phyloP scores from a whole-genome alignment of 1,284 basidiomycete species.

The Gymnopus androsaceus region DNA sequence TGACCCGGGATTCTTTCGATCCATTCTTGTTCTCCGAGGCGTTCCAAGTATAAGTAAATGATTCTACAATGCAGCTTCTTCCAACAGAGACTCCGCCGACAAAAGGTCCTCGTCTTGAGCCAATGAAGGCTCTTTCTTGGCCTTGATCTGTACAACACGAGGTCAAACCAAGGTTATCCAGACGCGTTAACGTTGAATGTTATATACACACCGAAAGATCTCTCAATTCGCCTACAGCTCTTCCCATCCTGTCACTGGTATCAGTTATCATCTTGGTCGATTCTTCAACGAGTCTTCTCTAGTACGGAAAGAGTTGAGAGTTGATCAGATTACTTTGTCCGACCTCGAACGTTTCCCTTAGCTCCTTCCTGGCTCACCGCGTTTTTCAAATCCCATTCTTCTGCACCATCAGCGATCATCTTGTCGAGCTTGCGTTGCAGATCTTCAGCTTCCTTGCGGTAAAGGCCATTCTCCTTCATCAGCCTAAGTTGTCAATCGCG shows the following conservation, averaged over 20 bases:
- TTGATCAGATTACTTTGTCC: neutral
- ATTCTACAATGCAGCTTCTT: conserved; percentile 35
- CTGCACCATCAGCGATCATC: conserved; percentile 61
- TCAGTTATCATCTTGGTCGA: conserved; percentile 81
- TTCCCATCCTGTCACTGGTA: conserved; percentile 59
- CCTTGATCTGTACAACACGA: conserved; percentile 39
- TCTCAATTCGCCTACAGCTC: conserved; percentile 63
- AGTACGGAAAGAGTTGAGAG: neutral
- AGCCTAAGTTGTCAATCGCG: conserved; percentile 46
- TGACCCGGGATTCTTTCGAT: too few species aligned
- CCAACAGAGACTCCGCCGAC: conserved; percentile 61
- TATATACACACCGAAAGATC: conserved; percentile 63
- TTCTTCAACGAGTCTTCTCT: conserved; percentile 79
- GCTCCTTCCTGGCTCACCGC: conserved; percentile 51
- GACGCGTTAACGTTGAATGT: neutral
- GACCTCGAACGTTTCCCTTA: neutral
- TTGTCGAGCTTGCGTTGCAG: conserved; percentile 64
- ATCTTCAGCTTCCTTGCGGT: conserved; percentile 68
- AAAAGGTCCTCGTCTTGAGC: conserved; percentile 52
- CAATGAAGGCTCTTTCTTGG: conserved; percentile 52
- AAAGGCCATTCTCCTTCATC: conserved; percentile 71
- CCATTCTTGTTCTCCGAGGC: neutral
- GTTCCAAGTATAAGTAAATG: too few species aligned
- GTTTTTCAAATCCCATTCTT: conserved; percentile 82
- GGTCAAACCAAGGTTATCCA: conserved; percentile 10